Conservation (phyloP, 257 asterid genomes). For the Lycium barbarum region DNA sequence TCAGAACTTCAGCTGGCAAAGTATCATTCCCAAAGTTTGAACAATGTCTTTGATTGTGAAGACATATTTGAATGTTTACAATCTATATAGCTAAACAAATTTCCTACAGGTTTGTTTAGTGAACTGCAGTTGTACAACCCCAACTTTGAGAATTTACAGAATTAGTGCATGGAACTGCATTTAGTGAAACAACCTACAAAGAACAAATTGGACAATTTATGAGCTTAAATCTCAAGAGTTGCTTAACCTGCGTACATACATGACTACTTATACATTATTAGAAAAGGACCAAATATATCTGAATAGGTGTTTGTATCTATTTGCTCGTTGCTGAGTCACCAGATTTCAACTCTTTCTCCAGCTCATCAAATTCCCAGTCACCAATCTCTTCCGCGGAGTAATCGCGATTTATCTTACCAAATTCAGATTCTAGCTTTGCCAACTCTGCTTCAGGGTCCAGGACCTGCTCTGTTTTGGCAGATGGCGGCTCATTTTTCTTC, state of each 20-base stretch:
- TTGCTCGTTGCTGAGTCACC: conserved; percentile 51
- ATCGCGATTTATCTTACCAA: conserved; percentile 69
- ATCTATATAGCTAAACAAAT: conserved; percentile 18
- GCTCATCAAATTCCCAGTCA: conserved; percentile 97
- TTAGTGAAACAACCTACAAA: conserved; percentile 19
- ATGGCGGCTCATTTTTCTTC: conserved; percentile 39
- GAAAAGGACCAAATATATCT: conserved; percentile 31
- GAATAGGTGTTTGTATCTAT: conserved; percentile 35
- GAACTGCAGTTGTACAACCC: conserved; percentile 21
- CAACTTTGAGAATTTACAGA: conserved; percentile 42
- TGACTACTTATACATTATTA: conserved; percentile 15
- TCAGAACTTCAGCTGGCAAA: neutral
- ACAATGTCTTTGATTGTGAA: neutral
- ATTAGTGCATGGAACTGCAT: conserved; percentile 25
- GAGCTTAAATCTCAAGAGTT: conserved; percentile 37
- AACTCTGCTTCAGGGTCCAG: conserved; percentile 80
- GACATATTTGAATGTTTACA: neutral
- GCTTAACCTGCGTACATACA: conserved; percentile 27
- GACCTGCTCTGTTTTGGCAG: conserved; percentile 48
- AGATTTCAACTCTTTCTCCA: conserved; percentile 75
- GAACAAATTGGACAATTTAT: conserved; percentile 27
- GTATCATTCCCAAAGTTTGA: neutral
- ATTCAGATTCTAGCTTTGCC: conserved; percentile 88
- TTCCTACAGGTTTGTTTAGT: neutral
- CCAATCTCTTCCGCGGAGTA: conserved; percentile 83